phyloP scores from a whole-genome alignment of 352 stramenopile genomes.

The Phytophthora melonis region DNA sequence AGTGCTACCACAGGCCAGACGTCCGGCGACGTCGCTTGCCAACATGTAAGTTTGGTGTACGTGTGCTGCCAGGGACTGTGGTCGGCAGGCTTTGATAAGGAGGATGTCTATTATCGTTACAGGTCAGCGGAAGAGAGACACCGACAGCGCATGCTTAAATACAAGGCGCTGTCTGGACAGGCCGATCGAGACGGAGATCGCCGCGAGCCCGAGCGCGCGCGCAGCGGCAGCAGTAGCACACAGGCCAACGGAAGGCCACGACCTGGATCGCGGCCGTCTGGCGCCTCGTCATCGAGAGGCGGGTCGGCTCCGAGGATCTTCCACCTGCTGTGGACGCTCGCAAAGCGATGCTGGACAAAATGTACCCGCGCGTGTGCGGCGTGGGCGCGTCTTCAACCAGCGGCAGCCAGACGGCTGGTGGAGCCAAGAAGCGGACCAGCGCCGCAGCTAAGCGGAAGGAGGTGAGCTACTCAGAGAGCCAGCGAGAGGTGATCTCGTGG shows the following conservation, averaged over 20 bases:
- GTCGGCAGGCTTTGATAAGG: not conserved
- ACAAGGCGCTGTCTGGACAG: slow-evolving; percentile 46
- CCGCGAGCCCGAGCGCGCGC: slow-evolving; percentile 29
- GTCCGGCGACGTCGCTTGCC: slow-evolving; percentile 21
- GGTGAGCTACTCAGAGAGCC: slow-evolving; percentile 61
- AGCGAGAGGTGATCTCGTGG: slow-evolving; percentile 87
- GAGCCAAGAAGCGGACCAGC: slow-evolving; percentile 39
- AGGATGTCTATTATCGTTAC: slow-evolving; percentile 22
- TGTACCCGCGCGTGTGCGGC: slow-evolving; percentile 83
- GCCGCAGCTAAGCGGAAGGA: slow-evolving; percentile 54
- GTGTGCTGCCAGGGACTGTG: not conserved
- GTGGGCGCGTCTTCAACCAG: slow-evolving; percentile 34
- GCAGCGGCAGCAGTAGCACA: slow-evolving; percentile 29
- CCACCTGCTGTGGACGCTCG: slow-evolving; percentile 41
- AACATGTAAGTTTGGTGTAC: slow-evolving; percentile 38
- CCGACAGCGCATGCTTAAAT: slow-evolving; percentile 59
- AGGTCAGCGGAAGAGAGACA: slow-evolving; percentile 72
- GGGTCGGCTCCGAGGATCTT: slow-evolving; percentile 19
- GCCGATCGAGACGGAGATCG: slow-evolving; percentile 17
- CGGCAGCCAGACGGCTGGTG: slow-evolving; percentile 32
- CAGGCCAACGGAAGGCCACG: slow-evolving; percentile 20
- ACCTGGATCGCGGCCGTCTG: slow-evolving; percentile 35
- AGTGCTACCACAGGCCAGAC: slow-evolving; percentile 28
- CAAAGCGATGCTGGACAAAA: slow-evolving; percentile 81
- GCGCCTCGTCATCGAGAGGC: slow-evolving; percentile 29